phyloP scores from a whole-genome alignment of 2,329 filamentous ascomycete genomes.

The Diplocarpon rosae region DNA sequence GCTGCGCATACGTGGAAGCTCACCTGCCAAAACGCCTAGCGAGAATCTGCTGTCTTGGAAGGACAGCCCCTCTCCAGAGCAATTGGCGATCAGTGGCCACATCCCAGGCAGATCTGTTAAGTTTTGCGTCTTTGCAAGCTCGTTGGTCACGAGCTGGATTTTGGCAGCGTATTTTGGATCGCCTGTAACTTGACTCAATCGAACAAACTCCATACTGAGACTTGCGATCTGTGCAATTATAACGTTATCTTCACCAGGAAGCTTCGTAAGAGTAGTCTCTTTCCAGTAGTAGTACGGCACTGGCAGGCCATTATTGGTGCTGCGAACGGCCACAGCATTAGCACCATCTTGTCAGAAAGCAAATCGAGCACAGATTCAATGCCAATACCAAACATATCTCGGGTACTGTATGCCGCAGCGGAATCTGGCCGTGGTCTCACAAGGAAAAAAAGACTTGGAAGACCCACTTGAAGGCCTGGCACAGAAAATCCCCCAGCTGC shows the following conservation, averaged over 20 bases:
- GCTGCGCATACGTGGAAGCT: neutral
- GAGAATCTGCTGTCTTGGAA: constrained; percentile 4
- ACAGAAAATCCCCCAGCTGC: constrained; percentile 26
- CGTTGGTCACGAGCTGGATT: constrained; percentile 43
- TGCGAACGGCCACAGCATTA: neutral
- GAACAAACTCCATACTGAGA: constrained; percentile 49
- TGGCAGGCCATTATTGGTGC: constrained; percentile 30
- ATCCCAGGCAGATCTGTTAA: constrained; percentile 46
- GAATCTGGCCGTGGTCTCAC: neutral
- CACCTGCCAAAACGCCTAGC: constrained; percentile 29
- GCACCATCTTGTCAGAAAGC: neutral
- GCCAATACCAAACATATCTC: neutral
- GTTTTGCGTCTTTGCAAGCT: constrained; percentile 41
- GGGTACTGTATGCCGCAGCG: neutral
- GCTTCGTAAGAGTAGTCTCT: neutral
- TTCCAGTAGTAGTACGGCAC: constrained; percentile 7
- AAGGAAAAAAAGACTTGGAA: neutral
- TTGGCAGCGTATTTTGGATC: constrained; percentile 51
- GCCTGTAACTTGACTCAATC: constrained; percentile 50
- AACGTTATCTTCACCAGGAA: neutral
- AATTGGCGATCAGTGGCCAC: constrained; percentile 46
- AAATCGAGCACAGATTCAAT: neutral
- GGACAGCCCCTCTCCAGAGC: constrained; percentile 34
- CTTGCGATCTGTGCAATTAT: constrained; percentile 6
- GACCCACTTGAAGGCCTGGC: constrained; percentile 32